Evolutionary conservation across 108 stramenopile species (phyloP), one percentile per base, ranked within the genome.

Genomic region (Conticribra weissflogii): DNA sequence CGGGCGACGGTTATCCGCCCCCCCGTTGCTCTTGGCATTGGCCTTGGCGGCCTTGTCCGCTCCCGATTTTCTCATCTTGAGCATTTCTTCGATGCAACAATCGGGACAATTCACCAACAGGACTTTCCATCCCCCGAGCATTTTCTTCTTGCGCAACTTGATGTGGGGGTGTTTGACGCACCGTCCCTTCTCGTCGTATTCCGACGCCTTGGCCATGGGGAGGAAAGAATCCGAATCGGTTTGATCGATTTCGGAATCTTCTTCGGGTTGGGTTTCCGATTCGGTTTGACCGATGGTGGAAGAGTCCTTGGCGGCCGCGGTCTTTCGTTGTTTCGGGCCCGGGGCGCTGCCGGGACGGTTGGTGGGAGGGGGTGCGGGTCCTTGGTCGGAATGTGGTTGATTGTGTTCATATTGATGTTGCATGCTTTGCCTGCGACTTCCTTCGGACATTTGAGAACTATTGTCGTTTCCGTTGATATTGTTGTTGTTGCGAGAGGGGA

Each of bases 71-170:
- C 66, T 71, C 71, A 79, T 72, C 5, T 56, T 57, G 16, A 72
- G 47, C 60, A 79, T 68, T 23, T 66, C 65, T 29, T 79, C 71
- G n/a, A 67, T 66, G 24, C 66, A 67, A 21, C 78, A 79, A 54
- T 79, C 78, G 0, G 78, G 78, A 49, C 78, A 79, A 16, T 61
- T 60, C 45, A 52, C 66, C 0, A 72, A 61, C 22, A 79, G 52
- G 34, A 72, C 71, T 46, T 72, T 72, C 78, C 78, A 79, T 22
- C 78, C 78, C n/a, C 78, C 71, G 30, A 79, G 53, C 55, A 79
- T 55, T 33, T 66, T 68, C 55, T 72, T 79, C 61, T 79, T 79
- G 25, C 78, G 65, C 4, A 79, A 31, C 56, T 66, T 58, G 21
- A 79, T 72, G 61, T 72, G 71, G 19, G 78, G 78, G 23, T 79